A percentile compares a stretch with the other conserved stretches of the same genome.
Evolutionary conservation across 2,329 filamentous ascomycete species (phyloP).

Genomic region (Xylariales sp.): DNA sequence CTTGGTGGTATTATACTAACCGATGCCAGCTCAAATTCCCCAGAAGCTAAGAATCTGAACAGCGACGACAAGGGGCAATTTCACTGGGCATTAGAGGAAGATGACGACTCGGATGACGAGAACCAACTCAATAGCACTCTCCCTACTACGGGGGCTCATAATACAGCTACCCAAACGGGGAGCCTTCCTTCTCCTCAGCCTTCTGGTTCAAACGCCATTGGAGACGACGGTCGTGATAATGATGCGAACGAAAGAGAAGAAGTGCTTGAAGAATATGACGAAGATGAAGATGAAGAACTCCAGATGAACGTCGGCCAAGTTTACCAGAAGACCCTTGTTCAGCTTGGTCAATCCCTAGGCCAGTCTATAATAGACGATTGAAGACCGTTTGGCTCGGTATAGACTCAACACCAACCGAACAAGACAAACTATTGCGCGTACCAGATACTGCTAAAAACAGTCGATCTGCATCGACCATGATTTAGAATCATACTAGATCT

Average conservation of each 20-base stretch:
- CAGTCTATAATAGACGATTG: constrained; percentile 38
- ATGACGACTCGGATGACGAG: constrained; percentile 45
- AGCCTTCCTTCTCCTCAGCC: constrained; percentile 5
- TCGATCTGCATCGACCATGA: not conserved
- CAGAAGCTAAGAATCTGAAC: constrained; percentile 3
- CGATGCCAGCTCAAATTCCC: not conserved
- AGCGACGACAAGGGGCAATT: constrained; percentile 41
- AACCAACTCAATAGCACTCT: constrained; percentile 17
- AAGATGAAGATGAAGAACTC: constrained; percentile 56
- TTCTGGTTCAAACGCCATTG: not conserved
- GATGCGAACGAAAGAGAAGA: constrained; percentile 29
- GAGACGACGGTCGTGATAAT: constrained; percentile 34
- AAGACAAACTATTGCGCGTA: not conserved
- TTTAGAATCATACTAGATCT: not conserved
- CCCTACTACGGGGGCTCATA: not conserved
- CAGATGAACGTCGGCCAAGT: constrained; percentile 65
- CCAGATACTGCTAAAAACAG: not conserved
- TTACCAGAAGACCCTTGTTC: constrained; percentile 54
- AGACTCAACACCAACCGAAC: not conserved
- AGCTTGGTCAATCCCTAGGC: constrained; percentile 53
- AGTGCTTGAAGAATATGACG: constrained; percentile 35
- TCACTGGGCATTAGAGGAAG: constrained; percentile 49
- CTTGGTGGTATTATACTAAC: constrained; percentile 29
- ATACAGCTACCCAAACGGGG: not conserved
- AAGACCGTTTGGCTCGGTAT: not conserved